Evolutionary conservation across 228 moss, liverwort and hornwort species (phyloP), one percentile per base, ranked within the genome.

Genomic region (Sphagnum fallax): DNA sequence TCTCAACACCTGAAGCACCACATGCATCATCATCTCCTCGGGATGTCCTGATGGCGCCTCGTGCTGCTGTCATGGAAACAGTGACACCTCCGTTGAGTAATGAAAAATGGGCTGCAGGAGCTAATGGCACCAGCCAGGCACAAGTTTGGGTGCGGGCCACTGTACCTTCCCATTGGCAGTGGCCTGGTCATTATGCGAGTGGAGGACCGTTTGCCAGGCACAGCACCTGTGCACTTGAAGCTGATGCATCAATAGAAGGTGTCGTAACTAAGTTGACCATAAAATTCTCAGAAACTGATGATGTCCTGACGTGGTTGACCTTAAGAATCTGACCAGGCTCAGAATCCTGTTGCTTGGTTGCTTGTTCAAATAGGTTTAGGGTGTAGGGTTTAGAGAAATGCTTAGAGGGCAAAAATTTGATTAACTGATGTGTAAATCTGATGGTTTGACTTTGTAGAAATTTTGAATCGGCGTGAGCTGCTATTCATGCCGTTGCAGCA

Each of bases 181-280:
- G 98, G 94, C 83, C 98, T 47, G 64, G 82, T 12, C 82, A 84
- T 75, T 76, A 72, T 74, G 73, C 75, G 62, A 74, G 55, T 63
- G 77, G 78, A 71, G 86, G 85, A 13, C 83, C 80, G 15, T 90
- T 87, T 76, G 87, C 77, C 71, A 87, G 77, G 75, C 93, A 98
- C 52, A 98, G 84, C 77, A 94, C 87, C 16, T 98, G 98, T 72
- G 98, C 92, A 83, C 90, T 98, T 68, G 98, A 98, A 74, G 87
- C 72, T 60, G 98, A 98, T 80, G 80, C 94, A 18, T 90, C 89
- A 65, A 89, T 92, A 51, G 85, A 83, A 92, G 98, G 98, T 98
- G 79, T 78, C 72, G 16, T 5, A 48, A 61, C 67, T 67, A 10
- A 32, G 18, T 10, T 47, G 60, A 60, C 4, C 60, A 32, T 32